phyloP scores from a whole-genome alignment of 768 basidiomycete genomes.

The Panaeolus cyanescens region DNA sequence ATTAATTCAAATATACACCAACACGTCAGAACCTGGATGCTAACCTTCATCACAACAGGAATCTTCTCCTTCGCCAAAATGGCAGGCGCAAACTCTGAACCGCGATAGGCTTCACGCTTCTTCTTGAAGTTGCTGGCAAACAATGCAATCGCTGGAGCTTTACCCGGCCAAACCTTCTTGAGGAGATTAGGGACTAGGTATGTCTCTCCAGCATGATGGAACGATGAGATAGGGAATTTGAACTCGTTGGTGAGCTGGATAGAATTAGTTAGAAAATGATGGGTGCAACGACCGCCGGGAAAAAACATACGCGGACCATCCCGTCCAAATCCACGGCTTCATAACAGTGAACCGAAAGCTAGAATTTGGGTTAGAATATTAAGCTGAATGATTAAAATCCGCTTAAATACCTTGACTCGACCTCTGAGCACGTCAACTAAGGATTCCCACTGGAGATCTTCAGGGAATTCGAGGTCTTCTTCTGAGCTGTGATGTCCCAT shows the following conservation, averaged over 20 bases:
- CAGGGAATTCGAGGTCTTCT: constrained; percentile 52
- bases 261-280: neutral
- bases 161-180: constrained; percentile 63
- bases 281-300: neutral
- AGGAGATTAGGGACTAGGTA: constrained; percentile 80
- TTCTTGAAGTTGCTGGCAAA: constrained; percentile 65
- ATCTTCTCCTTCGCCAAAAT: constrained; percentile 68
- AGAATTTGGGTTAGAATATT: neutral
- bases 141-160: constrained; percentile 68
- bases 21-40: too few relatives aligned
- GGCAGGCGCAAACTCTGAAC: constrained; percentile 72
- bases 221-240: constrained; percentile 71
- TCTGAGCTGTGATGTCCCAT: neutral
- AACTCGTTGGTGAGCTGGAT: constrained; percentile 76
- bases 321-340: constrained; percentile 70
- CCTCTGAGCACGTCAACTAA: constrained; percentile 74
- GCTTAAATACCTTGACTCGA: constrained; percentile 59
- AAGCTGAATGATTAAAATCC: neutral
- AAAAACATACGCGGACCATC: constrained; percentile 55
- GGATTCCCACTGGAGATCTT: constrained; percentile 69
- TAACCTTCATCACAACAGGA: constrained; percentile 73
- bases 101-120: constrained; percentile 62
- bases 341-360: constrained; percentile 46
- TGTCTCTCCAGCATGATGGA: constrained; percentile 81
- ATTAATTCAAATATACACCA: neutral